phyloP scores from a whole-genome alignment of 192 early-diverging fungal species.

The Podila epicladia region DNA sequence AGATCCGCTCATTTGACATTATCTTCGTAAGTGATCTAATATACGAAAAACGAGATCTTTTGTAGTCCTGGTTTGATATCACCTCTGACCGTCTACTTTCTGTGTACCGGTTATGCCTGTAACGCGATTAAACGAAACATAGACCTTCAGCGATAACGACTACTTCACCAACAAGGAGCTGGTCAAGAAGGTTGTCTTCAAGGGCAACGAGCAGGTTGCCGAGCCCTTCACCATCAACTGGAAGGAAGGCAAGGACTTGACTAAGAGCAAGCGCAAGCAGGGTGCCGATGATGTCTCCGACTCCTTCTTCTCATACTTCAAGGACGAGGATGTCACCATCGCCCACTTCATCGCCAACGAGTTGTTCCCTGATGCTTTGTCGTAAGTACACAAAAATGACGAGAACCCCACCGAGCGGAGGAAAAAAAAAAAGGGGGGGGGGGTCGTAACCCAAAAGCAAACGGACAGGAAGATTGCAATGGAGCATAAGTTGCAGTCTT shows the following conservation, averaged over 20 bases:
- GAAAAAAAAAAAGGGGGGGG: not conserved
- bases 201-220: conserved; percentile 17
- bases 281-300: conserved; percentile 47
- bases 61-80: not conserved
- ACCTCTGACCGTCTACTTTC: not conserved
- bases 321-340: conserved; percentile 23
- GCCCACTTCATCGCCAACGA: conserved; percentile 32
- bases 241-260: conserved; percentile 68
- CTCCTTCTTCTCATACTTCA: conserved; percentile 47
- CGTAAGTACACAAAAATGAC: conserved; percentile 16
- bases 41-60: not conserved
- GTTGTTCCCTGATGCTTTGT: conserved; percentile 31
- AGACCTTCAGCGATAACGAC: conserved; percentile 62
- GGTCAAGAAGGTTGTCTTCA: conserved; percentile 60
- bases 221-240: conserved; percentile 56
- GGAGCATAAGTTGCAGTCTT: not conserved
- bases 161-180: conserved; percentile 65
- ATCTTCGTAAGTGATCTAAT: conserved; percentile 49
- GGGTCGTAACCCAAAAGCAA: not conserved
- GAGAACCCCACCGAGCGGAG: not conserved
- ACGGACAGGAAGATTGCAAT: conserved; percentile 2
- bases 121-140: not conserved
- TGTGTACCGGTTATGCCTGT: no score
- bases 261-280: conserved; percentile 52
- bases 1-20: conserved; percentile 63